Conservation (phyloP, 2,329 filamentous ascomycete genomes). For the Cladobotryum protrusum region DNA sequence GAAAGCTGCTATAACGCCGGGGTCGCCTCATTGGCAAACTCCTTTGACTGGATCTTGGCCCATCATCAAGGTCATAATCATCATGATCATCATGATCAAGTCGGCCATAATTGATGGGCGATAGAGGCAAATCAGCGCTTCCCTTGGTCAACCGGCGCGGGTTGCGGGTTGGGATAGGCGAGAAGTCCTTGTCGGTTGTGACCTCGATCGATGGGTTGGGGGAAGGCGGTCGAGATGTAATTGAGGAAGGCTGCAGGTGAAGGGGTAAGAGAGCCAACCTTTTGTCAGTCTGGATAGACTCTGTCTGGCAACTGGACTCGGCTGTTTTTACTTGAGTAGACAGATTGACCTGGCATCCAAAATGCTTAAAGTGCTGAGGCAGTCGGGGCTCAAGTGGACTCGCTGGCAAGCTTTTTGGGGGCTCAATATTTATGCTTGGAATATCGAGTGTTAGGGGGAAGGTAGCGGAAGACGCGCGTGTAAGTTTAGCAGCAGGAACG, state of each 20-base stretch:
- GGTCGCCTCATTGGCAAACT: constrained; percentile 58
- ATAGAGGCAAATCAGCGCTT: constrained; percentile 44
- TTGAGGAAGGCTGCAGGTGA: constrained; percentile 72
- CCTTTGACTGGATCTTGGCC: constrained; percentile 56
- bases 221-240: constrained; percentile 56
- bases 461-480: constrained; percentile 21
- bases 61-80: constrained; percentile 75
- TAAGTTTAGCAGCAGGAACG: constrained; percentile 11
- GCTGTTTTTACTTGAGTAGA: constrained; percentile 17
- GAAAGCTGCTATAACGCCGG: constrained; percentile 75
- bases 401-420: constrained; percentile 75
- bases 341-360: constrained; percentile 68
- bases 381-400: constrained; percentile 69
- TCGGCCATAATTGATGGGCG: constrained; percentile 32
- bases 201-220: constrained; percentile 34
- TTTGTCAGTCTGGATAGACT: constrained; percentile 80
- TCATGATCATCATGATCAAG: constrained; percentile 42
- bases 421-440: constrained; percentile 86
- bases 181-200: constrained; percentile 37
- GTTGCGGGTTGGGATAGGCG: constrained; percentile 53
- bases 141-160: constrained; percentile 50
- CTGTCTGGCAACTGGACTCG: constrained; percentile 64
- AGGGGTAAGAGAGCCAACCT: constrained; percentile 67
- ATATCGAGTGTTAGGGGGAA: constrained; percentile 48
- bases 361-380: constrained; percentile 76